Evolutionary conservation across 306 rosid genomes (phyloP).

Genomic region (Malus sieversii): DNA sequence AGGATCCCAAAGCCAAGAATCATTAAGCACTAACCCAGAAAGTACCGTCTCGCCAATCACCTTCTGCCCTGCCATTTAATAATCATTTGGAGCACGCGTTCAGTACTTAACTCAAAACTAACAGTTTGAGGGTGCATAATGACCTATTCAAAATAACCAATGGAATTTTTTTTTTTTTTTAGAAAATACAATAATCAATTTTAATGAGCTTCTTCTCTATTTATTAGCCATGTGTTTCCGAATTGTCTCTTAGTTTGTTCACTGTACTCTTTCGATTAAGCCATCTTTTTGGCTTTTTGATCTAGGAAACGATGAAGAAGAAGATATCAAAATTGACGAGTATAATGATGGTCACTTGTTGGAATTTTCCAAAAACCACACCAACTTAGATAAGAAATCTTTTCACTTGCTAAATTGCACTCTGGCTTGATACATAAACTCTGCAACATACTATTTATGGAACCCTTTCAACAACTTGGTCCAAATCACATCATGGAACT

Average conservation of each 20-base stretch:
- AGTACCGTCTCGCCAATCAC: constrained; percentile 84
- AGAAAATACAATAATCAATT: not conserved
- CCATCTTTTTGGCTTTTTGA: not conserved
- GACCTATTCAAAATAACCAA: not conserved
- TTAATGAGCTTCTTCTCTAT: not conserved
- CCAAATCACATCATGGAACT: not conserved
- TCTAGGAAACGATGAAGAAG: not conserved
- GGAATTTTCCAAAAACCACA: too few relatives aligned
- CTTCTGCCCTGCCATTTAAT: constrained; percentile 56
- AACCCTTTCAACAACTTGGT: not conserved
- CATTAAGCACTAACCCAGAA: constrained; percentile 86
- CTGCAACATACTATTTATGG: not conserved
- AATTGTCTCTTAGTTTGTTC: not conserved
- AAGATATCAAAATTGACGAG: not conserved
- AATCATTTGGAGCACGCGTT: not conserved
- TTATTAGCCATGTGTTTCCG: not conserved
- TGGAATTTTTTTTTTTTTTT: not conserved
- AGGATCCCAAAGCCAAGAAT: constrained; percentile 86
- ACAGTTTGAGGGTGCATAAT: not conserved
- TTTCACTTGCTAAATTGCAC: not conserved
- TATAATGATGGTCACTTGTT: too few relatives aligned
- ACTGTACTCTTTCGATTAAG: not conserved
- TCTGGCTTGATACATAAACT: not conserved
- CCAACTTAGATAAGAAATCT: not conserved
- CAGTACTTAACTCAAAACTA: not conserved